These are phyloP conservation scores for Angophora floribunda DNA, from an alignment of 345 rosid species.

Conservation along the genomic window DNA sequence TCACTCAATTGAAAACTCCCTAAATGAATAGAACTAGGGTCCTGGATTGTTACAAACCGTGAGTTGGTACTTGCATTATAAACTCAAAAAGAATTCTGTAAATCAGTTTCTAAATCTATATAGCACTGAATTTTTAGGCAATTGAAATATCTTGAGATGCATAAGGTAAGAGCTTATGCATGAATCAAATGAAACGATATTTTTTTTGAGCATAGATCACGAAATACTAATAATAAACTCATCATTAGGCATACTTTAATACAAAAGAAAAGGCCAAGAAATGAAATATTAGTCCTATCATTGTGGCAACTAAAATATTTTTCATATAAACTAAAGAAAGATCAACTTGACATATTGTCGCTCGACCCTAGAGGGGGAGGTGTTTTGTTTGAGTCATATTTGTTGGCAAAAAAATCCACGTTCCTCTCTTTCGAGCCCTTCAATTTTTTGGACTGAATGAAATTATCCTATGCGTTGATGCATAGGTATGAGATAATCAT, in stretches of 20 bases:
- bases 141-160: neutral
- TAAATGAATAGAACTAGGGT: neutral
- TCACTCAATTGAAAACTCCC: neutral
- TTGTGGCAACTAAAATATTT: neutral
- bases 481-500: neutral
- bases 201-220: too few species aligned
- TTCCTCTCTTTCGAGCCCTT: neutral
- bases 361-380: neutral
- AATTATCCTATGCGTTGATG: neutral
- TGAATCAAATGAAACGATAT: neutral
- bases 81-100: neutral
- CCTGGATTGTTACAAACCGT: neutral
- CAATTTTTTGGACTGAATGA: neutral
- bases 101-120: neutral
- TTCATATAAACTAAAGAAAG: neutral
- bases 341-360: neutral
- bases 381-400: neutral
- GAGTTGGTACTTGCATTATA: neutral
- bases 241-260: neutral
- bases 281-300: neutral
- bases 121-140: neutral
- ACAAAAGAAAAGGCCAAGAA: neutral
- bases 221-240: neutral
- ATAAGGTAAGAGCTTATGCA: neutral
- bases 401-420: neutral